Evolutionary conservation across 139 green algal genomes (phyloP), one percentile per base, ranked within the genome.

Genomic region (Yamagishiella unicocca): DNA sequence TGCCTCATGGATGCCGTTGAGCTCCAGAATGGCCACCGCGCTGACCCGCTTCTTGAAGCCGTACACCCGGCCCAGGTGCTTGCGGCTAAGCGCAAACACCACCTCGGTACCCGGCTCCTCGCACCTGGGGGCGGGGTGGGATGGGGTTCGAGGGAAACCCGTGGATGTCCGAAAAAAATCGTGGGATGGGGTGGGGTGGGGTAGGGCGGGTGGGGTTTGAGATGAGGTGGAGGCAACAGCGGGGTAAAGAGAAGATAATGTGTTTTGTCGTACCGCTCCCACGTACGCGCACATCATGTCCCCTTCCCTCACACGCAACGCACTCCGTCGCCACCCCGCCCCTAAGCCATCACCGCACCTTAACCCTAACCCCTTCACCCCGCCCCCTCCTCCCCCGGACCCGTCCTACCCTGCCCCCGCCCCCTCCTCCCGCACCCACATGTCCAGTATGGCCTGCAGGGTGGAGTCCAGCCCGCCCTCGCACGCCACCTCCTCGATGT

Each of bases 31-130:
- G 0, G 95, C 96, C 4, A 97, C 94, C 1, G 96, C 94, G 67
- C 85, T 94, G 88, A 98, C 96, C 62, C 91, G 93, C 89, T 97
- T 97, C 62, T 94, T 91, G 38, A 89, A 92, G 31, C 96, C 96
- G 88, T 97, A 98, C 35, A 97, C 89, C 76, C 95, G 89, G 31
- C 96, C 96, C 84, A 98, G 90, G 71, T 94, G 93, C 83, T 96
- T 96, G 31, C 95, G 93, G n/a, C 85, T 96, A 2, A 98, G 87
- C 0, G 93, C 93, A 91, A 97, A 98, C 40, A 97, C 89, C 1
- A 95, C 82, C 2, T 93, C 91, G 25, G 95, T 82, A 38, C 66
- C 83, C 12, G 70, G 38, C 35, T 86, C 83, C 19, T 88, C 46
- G 45, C 90, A 91, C 81, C 81, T 92, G 84, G 35, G 33, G 33